Evolutionary conservation across 2,329 filamentous ascomycete genomes (phyloP), one percentile per base, ranked within the genome.

Genomic region (Fusarium oligoseptatum): DNA sequence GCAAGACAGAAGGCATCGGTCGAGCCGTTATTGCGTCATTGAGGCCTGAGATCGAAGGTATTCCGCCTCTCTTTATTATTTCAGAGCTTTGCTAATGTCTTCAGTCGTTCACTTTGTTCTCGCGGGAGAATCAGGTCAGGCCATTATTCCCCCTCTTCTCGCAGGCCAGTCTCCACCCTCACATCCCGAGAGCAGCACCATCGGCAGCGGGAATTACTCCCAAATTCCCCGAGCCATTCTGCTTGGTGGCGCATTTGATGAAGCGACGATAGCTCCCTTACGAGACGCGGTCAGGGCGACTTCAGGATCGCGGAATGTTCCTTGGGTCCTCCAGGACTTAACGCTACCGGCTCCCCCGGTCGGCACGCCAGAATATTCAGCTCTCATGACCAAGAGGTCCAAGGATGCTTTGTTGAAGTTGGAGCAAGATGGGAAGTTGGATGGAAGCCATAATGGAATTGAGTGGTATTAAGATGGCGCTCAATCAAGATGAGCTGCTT

Each of bases 1-100:
- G 69, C 20, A 75, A 75, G 24, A 63, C 72, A 12, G 72, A 75
- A 15, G 64, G 36, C 1, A 63, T 75, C 1, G 72, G 72, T 0
- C 37, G 32, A 7, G 60, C 20, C 3, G 69, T 75, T 5, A 62
- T 73, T 14, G 69, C 64, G 1, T 34, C 72, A 1, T 9, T 75
- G 1, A 75, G 65, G 41, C 72, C 72, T 0, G 72, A 75, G 24
- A 70, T 75, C 2, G 72, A 75, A 63, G 72, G 72, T 58, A 45
- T 8, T 22, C 22, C 29, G 3, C 27, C 27, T 27, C 27, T 5
- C 6, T 27, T 27, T 1, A 27, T 27, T 27, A 8, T 4, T 1
- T 12, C 2, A 7, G 2, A 14, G 10, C 27, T 2, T 32, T 20
- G 4, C 32, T 74, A 2, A 74, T 1, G 7, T 2, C 3, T 0